Percentiles rank a stretch among this genome's conserved stretches.
These are phyloP conservation scores for Geotrichum restrictum DNA, from an alignment of 1,139 yeast species.

Conservation along the genomic window DNA sequence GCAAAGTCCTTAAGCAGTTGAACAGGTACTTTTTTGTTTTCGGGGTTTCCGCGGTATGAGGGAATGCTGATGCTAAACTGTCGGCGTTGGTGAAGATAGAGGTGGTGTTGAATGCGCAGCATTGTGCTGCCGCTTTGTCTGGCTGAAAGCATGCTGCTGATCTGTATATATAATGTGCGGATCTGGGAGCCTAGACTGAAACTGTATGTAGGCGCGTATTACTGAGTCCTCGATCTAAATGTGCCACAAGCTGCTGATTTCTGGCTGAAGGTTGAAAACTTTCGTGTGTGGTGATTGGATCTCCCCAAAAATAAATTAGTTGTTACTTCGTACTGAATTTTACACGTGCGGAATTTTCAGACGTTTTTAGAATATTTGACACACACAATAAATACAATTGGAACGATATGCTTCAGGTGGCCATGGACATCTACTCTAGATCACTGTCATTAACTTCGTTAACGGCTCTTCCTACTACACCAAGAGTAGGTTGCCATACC, in stretches of 20 bases:
- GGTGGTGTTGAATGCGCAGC: neutral
- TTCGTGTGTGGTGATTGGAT: constrained; percentile 5
- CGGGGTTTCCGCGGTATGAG: constrained; percentile 1
- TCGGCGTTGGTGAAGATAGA: neutral
- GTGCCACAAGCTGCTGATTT: too few species aligned
- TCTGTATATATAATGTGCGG: neutral
- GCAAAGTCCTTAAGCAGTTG: constrained; percentile 69
- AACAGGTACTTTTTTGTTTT: constrained; percentile 45
- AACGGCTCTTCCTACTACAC: constrained; percentile 18
- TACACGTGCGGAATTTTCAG: too few species aligned
- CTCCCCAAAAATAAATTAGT: neutral
- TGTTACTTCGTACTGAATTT: neutral
- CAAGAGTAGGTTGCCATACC: constrained; percentile 53
- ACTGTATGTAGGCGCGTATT: too few species aligned
- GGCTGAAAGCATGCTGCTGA: constrained; percentile 2
- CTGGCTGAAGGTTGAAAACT: neutral
- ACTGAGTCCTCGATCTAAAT: too few species aligned
- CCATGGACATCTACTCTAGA: constrained; percentile 17
- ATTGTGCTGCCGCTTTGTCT: neutral
- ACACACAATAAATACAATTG: neutral
- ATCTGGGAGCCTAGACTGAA: too few species aligned
- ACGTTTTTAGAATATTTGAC: too few species aligned
- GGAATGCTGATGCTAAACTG: neutral
- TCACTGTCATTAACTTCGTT: constrained; percentile 14
- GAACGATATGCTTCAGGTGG: neutral